Conservation (phyloP, 768 basidiomycete genomes). For the Pleurotus citrinopileatus region DNA sequence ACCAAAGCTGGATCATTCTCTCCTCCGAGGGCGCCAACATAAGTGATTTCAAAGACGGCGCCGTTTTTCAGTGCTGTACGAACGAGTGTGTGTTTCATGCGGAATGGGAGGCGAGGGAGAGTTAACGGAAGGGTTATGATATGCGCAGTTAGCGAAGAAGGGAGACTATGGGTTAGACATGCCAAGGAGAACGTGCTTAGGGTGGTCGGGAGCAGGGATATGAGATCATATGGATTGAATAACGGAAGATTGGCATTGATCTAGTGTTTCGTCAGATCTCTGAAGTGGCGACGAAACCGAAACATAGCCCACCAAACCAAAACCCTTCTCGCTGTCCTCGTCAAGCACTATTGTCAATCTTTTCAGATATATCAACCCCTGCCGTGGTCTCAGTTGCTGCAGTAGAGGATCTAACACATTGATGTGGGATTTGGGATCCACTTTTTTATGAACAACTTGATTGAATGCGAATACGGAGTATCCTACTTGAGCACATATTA, state of each 20-base stretch:
- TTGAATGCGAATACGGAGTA: slow-evolving; percentile 80
- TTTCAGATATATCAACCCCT: slow-evolving; percentile 66
- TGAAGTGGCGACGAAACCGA: background rate
- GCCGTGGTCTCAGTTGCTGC: slow-evolving; percentile 54
- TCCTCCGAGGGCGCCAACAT: slow-evolving; percentile 69
- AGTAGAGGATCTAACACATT: slow-evolving; percentile 62
- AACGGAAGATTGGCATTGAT: slow-evolving; percentile 65
- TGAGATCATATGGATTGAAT: slow-evolving; percentile 69
- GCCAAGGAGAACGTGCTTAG: slow-evolving; percentile 71
- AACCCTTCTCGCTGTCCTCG: slow-evolving; percentile 84
- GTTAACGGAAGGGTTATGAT: slow-evolving; percentile 80
- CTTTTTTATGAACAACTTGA: slow-evolving; percentile 65
- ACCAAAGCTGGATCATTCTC: slow-evolving; percentile 47
- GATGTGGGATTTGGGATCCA: slow-evolving; percentile 69
- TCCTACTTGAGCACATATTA: slow-evolving; percentile 57
- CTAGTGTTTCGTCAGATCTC: slow-evolving; percentile 32
- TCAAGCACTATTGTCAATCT: slow-evolving; percentile 79
- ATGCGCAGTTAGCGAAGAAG: slow-evolving; percentile 75
- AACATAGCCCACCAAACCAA: slow-evolving; percentile 58
- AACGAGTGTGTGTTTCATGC: slow-evolving; percentile 81
- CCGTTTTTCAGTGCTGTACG: slow-evolving; percentile 81
- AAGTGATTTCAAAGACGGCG: slow-evolving; percentile 78
- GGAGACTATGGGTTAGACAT: slow-evolving; percentile 75
- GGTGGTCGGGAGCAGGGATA: slow-evolving; percentile 75
- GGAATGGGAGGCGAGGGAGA: slow-evolving; percentile 72